phyloP scores from a whole-genome alignment of 495 filamentous ascomycete species.

The Aspergillus carlsbadensis region DNA sequence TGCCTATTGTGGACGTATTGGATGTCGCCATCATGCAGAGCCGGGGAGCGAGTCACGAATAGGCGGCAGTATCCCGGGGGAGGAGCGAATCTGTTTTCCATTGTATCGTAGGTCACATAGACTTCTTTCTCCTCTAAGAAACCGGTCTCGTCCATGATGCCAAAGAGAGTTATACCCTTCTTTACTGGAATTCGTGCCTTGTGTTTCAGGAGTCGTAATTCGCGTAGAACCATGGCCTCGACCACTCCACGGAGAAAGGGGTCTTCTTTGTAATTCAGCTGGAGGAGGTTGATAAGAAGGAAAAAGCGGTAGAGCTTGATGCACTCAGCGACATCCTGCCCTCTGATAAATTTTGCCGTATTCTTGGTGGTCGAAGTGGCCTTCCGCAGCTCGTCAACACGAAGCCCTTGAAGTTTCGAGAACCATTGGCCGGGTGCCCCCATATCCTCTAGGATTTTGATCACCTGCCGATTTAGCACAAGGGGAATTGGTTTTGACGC shows the following conservation, averaged over 20 bases:
- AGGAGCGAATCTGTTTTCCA: constrained; percentile 8
- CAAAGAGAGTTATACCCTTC: constrained; percentile 70
- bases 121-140: constrained; percentile 54
- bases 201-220: constrained; percentile 72
- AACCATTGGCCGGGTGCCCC: constrained; percentile 56
- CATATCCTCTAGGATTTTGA: constrained; percentile 82
- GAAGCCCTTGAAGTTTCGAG: constrained; percentile 55
- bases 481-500: constrained; percentile 63
- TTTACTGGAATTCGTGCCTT: constrained; percentile 68
- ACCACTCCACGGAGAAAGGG: constrained; percentile 61
- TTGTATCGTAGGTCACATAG: constrained; percentile 20
- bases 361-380: constrained; percentile 54
- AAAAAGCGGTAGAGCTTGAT: constrained; percentile 60
- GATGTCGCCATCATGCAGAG: constrained; percentile 78
- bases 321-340: constrained; percentile 51
- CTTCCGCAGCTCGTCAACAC: constrained; percentile 54
- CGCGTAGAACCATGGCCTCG: constrained; percentile 61
- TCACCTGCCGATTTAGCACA: constrained; percentile 71
- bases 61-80: constrained; percentile 30
- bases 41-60: constrained; percentile 70
- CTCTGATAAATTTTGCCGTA: constrained; percentile 61
- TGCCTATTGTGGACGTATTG: constrained; percentile 57
- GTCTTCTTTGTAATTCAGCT: constrained; percentile 62
- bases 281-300: constrained; percentile 47
- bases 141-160: constrained; percentile 80